These are phyloP conservation scores for Penicillium pancosmium DNA, from an alignment of 495 filamentous ascomycete species.

Conservation along the genomic window DNA sequence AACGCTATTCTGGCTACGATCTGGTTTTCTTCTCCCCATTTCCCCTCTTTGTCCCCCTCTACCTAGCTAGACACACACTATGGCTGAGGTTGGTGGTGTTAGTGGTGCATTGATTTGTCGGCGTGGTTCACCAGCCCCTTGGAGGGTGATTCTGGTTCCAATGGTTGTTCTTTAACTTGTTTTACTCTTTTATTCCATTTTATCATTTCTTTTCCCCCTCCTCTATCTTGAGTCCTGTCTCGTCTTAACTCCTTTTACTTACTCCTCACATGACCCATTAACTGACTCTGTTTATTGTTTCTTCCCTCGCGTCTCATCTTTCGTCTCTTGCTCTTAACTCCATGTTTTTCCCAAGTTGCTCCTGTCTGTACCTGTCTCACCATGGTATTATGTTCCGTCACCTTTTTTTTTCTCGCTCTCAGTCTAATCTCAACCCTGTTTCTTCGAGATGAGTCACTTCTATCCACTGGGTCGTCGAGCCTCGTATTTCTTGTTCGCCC, in stretches of 20 bases:
- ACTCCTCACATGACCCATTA: constrained; percentile 20
- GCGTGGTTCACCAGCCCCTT: constrained; percentile 26
- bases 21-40: constrained; percentile 36
- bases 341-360: neutral
- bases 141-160: constrained; percentile 2
- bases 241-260: neutral
- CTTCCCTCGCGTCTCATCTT: too few relatives aligned
- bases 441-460: constrained; percentile 5
- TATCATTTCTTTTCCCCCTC: constrained; percentile 11
- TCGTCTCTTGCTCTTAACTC: constrained; percentile 9
- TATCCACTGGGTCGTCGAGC: neutral
- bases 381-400: neutral
- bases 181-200: constrained; percentile 27
- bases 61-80: constrained; percentile 32
- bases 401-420: constrained; percentile 9
- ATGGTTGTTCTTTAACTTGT: constrained; percentile 13
- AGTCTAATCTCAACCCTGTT: constrained; percentile 26
- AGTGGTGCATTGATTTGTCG: constrained; percentile 45
- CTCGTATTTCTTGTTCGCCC: neutral
- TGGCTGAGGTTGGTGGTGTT: constrained; percentile 51
- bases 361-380: neutral
- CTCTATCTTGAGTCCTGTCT: neutral
- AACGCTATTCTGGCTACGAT: constrained; percentile 34
- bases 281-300: neutral
- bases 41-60: constrained; percentile 35